A percentile compares a stretch with the other conserved stretches of the same genome.
phyloP scores from a whole-genome alignment of 495 filamentous ascomycete species.

The Glutinoglossum americanum region DNA sequence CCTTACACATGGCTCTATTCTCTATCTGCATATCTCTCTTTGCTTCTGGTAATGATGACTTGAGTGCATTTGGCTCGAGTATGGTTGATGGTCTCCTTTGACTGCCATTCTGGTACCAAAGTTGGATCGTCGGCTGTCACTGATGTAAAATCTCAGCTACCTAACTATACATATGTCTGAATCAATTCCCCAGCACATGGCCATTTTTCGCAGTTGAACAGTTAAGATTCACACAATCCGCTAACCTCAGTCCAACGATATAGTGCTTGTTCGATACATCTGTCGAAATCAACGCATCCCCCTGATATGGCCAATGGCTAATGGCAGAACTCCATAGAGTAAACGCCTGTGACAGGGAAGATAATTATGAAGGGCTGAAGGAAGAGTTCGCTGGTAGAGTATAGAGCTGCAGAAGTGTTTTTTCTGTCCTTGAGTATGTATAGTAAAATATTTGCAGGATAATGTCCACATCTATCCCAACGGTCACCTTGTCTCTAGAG shows the following conservation, averaged over 20 bases:
- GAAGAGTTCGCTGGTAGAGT: slow-evolving; percentile 58
- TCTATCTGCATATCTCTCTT: slow-evolving; percentile 4
- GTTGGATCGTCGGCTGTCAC: slow-evolving; percentile 32
- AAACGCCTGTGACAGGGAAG: slow-evolving; percentile 78
- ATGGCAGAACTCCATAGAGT: slow-evolving; percentile 32
- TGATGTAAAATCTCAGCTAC: slow-evolving; percentile 98
- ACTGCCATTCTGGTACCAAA: slow-evolving; percentile 30
- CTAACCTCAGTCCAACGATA: neutral
- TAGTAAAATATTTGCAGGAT: slow-evolving; percentile 37
- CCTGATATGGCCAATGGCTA: neutral
- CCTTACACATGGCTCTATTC: neutral
- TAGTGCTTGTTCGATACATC: neutral
- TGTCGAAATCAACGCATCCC: neutral
- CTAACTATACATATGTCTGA: slow-evolving; percentile 77
- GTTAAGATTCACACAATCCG: neutral
- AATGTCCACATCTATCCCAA: slow-evolving; percentile 66
- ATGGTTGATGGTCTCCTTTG: slow-evolving; percentile 30
- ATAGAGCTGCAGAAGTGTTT: slow-evolving; percentile 21
- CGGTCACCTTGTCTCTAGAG: slow-evolving; percentile 84
- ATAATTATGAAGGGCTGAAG: slow-evolving; percentile 55
- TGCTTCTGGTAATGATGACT: slow-evolving; percentile 60
- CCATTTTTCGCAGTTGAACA: neutral
- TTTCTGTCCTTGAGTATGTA: slow-evolving; percentile 6
- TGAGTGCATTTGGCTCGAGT: slow-evolving; percentile 99
- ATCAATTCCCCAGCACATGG: slow-evolving; percentile 3